These are phyloP conservation scores for Aspergillus homomorphus DNA, from an alignment of 495 filamentous ascomycete species.

Conservation along the genomic window DNA sequence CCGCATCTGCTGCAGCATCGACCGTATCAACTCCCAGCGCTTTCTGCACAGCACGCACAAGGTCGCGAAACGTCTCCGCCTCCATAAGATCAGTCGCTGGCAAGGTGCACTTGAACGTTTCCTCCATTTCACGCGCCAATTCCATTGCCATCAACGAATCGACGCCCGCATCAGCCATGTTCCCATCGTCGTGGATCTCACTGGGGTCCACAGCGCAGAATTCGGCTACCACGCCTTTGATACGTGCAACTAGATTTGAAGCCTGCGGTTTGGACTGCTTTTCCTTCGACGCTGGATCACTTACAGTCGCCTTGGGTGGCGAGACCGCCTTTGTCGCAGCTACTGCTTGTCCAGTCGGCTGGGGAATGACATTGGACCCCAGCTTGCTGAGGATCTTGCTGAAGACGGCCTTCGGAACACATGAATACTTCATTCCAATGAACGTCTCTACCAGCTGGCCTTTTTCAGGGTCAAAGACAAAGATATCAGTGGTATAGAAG, in stretches of 20 bases:
- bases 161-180: slow-evolving; percentile 50
- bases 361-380: neutral
- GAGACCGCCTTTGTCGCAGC: neutral
- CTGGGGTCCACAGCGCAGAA: slow-evolving; percentile 42
- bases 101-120: slow-evolving; percentile 38
- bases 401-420: slow-evolving; percentile 43
- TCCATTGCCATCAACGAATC: slow-evolving; percentile 58
- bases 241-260: slow-evolving; percentile 10
- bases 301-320: neutral
- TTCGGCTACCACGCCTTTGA: slow-evolving; percentile 19
- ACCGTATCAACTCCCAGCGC: slow-evolving; percentile 3
- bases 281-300: neutral
- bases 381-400: slow-evolving; percentile 29
- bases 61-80: slow-evolving; percentile 23
- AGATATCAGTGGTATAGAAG: slow-evolving; percentile 48
- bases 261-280: neutral
- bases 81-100: slow-evolving; percentile 35
- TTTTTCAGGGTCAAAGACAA: slow-evolving; percentile 45
- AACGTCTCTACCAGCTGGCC: slow-evolving; percentile 46
- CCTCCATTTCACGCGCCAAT: slow-evolving; percentile 49
- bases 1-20: neutral
- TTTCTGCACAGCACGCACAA: slow-evolving; percentile 14
- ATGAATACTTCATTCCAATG: slow-evolving; percentile 47
- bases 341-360: neutral
- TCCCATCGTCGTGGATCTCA: slow-evolving; percentile 37